Evolutionary conservation across 768 basidiomycete genomes (phyloP).

Genomic region (Leucocoprinus leucothites): DNA sequence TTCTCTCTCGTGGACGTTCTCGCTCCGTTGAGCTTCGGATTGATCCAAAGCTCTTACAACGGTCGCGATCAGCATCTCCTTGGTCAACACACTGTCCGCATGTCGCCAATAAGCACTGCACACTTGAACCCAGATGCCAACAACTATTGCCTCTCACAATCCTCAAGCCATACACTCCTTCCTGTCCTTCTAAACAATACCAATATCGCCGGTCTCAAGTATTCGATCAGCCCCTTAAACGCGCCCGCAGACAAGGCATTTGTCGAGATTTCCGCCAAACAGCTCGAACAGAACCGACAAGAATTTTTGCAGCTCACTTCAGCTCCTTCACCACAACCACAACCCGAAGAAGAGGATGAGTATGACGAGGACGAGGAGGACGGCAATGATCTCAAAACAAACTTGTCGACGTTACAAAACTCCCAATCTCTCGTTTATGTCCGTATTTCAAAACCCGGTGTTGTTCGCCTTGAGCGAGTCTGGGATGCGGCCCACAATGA

Average conservation of each 20-base stretch:
- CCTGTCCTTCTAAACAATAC: conserved; percentile 93
- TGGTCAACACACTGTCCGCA: conserved; percentile 84
- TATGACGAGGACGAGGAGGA: conserved; percentile 70
- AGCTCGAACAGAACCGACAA: conserved; percentile 57
- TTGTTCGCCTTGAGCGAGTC: conserved; percentile 71
- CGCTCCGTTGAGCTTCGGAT: conserved; percentile 46
- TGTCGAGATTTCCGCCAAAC: conserved; percentile 53
- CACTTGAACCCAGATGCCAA: conserved; percentile 75
- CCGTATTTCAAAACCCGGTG: conserved; percentile 68
- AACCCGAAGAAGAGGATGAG: conserved; percentile 73
- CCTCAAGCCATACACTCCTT: conserved; percentile 56
- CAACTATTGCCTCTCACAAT: conserved; percentile 68
- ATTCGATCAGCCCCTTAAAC: conserved; percentile 69
- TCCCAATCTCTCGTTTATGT: conserved; percentile 77
- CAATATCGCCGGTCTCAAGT: conserved; percentile 63
- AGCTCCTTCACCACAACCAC: conserved; percentile 33
- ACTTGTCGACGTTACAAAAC: conserved; percentile 46
- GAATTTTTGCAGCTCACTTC: conserved; percentile 47
- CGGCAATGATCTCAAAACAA: conserved; percentile 31
- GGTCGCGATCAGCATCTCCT: conserved; percentile 59
- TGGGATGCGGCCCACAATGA: conserved; percentile 67
- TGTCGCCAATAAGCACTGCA: conserved; percentile 93
- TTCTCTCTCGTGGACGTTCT: conserved; percentile 49
- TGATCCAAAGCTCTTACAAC: conserved; percentile 39
- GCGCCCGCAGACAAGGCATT: conserved; percentile 34